Conservation (phyloP, 169 alveolate genomes). For the Cryptosporidium sp. region DNA sequence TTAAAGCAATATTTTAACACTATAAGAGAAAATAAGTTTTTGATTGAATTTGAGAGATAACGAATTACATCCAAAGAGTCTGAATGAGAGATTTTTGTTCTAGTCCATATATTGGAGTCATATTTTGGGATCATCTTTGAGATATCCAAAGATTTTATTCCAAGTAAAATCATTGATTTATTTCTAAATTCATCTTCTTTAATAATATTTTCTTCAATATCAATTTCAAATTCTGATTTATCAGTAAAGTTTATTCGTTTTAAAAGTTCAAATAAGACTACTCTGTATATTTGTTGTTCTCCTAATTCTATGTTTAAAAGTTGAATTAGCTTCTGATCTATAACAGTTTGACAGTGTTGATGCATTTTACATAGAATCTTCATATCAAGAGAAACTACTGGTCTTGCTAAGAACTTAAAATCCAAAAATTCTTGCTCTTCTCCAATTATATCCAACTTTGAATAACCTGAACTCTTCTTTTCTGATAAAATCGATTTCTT, state of each 20-base stretch:
- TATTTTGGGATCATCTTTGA: conserved; percentile 37
- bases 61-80: conserved; percentile 63
- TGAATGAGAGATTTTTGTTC: conserved; percentile 36
- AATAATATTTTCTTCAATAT: background rate
- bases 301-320: conserved; percentile 43
- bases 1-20: background rate
- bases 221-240: conserved; percentile 20
- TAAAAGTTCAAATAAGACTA: conserved; percentile 22
- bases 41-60: conserved; percentile 17
- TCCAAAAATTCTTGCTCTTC: background rate
- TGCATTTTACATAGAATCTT: conserved; percentile 57
- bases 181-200: conserved; percentile 18
- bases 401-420: conserved; percentile 21
- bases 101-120: conserved; percentile 46
- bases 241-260: conserved; percentile 33
- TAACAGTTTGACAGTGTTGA: conserved; percentile 21
- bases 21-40: conserved; percentile 18
- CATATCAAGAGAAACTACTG: conserved; percentile 49
- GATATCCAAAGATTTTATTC: conserved; percentile 28
- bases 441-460: background rate
- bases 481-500: background rate
- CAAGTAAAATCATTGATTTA: conserved; percentile 8
- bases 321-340: conserved; percentile 50
- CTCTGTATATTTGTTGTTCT: conserved; percentile 25
- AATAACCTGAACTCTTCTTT: background rate